Evolutionary conservation across 2,329 filamentous ascomycete genomes (phyloP), one percentile per base, ranked within the genome.

Genomic region (Xylaria sp.): DNA sequence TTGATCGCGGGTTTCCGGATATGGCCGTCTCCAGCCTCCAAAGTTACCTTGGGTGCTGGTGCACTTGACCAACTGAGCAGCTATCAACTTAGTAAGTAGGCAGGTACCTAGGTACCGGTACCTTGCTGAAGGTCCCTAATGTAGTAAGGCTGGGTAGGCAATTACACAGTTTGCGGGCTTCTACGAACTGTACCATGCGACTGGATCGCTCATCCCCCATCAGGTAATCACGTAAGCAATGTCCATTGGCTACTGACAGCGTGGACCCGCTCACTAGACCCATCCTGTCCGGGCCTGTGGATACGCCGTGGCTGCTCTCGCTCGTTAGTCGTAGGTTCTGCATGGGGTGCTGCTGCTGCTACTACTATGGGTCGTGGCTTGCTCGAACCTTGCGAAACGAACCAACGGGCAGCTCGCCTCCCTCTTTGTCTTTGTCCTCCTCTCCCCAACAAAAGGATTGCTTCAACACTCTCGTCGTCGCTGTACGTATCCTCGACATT

Each of bases 341-440:
- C n/a, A n/a, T n/a, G n/a, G n/a, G n/a, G n/a, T n/a, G n/a, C n/a
- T n/a, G n/a, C n/a, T n/a, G n/a, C n/a, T n/a, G n/a, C n/a, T n/a
- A n/a, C n/a, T n/a, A n/a, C n/a, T n/a, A n/a, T n/a, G n/a, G 40
- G 38, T 54, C 35, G 29, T 33, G 29, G 29, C 29, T 33, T 33
- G 29, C 29, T 33, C 29, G 29, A 6, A 6, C 29, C 6, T 33
- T 6, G 11, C 11, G 29, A 33, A 46, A 56, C 46, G 21, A 27
- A 19, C 56, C 17, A 29, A 19, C 43, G 19, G 25, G 43, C 49
- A n/a, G 25, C 17, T 31, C 29, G 54, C 61, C 54, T 57, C 38
- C 52, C 47, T 62, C 57, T 53, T 61, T 53, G 37, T 59, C 65
- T 64, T 64, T 62, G 55, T 64, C 57, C 43, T 58, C 62, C 52